Percentiles rank a stretch among this genome's conserved stretches.
Conservation (phyloP, 2,329 filamentous ascomycete species). For the Proliferodiscus dingleyae region DNA sequence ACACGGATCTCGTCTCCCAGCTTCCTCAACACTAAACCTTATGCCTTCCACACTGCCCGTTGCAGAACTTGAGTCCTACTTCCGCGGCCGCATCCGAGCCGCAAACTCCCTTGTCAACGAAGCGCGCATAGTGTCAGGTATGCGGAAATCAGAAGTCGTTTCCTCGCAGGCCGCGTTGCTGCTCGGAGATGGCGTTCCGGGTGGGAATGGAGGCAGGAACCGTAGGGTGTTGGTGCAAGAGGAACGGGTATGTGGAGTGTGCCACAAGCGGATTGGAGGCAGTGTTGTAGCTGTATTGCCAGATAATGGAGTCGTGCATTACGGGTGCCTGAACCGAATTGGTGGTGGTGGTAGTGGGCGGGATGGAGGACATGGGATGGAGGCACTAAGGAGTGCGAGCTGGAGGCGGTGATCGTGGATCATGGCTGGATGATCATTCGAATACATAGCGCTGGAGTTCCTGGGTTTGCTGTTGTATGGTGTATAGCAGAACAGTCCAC, state of each 20-base stretch:
- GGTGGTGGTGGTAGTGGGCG: too few relatives aligned
- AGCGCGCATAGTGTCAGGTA: constrained; percentile 67
- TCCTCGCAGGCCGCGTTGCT: constrained; percentile 67
- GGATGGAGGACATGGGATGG: constrained; percentile 15
- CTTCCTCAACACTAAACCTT: constrained; percentile 76
- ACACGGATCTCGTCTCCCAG: constrained; percentile 87
- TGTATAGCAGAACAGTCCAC: constrained; percentile 9
- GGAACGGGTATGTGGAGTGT: constrained; percentile 85
- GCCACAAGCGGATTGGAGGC: constrained; percentile 86
- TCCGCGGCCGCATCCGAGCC: constrained; percentile 81
- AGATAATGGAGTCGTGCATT: constrained; percentile 76
- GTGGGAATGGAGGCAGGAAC: constrained; percentile 52
- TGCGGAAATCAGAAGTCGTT: constrained; percentile 77
- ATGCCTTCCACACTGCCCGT: constrained; percentile 80
- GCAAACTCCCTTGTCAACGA: constrained; percentile 80
- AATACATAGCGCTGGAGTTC: constrained; percentile 25
- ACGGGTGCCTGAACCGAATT: constrained; percentile 64
- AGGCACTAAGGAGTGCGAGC: constrained; percentile 18
- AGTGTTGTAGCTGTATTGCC: constrained; percentile 88
- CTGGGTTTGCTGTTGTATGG: not conserved
- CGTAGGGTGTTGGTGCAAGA: constrained; percentile 76
- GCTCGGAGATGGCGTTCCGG: constrained; percentile 61
- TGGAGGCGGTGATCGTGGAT: constrained; percentile 15
- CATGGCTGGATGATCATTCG: constrained; percentile 6
- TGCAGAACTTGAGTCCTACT: constrained; percentile 79